phyloP scores from a whole-genome alignment of 1,284 basidiomycete species.

The Ganoderma lingzhi region DNA sequence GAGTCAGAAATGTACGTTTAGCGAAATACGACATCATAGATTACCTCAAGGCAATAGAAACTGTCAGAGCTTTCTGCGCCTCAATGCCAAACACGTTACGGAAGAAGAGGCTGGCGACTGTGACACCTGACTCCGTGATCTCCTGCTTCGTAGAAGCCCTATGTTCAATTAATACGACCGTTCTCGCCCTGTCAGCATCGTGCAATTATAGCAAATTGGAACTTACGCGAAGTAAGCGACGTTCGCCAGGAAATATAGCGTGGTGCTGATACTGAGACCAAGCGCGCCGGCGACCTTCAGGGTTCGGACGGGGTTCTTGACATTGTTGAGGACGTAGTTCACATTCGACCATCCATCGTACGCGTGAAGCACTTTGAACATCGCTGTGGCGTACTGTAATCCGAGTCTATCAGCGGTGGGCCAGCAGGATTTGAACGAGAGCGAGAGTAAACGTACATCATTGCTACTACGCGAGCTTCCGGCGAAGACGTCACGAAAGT shows the following conservation, averaged over 20 bases:
- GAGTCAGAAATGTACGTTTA: constrained; percentile 3
- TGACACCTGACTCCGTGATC: constrained; percentile 62
- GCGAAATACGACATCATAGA: background rate
- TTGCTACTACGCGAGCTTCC: constrained; percentile 72
- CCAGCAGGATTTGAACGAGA: background rate
- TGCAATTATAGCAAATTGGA: constrained; percentile 17
- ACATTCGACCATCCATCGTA: constrained; percentile 50
- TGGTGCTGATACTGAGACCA: constrained; percentile 62
- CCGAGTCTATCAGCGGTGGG: background rate
- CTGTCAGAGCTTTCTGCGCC: constrained; percentile 68
- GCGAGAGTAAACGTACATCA: constrained; percentile 49
- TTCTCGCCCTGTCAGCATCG: background rate
- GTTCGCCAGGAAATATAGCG: constrained; percentile 70
- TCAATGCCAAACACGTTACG: constrained; percentile 68
- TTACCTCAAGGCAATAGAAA: constrained; percentile 61
- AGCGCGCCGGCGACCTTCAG: constrained; percentile 74
- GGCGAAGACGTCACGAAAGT: constrained; percentile 53
- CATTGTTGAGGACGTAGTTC: constrained; percentile 61
- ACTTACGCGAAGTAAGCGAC: constrained; percentile 78
- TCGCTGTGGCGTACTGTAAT: constrained; percentile 62
- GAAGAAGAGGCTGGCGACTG: constrained; percentile 75
- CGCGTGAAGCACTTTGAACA: constrained; percentile 62
- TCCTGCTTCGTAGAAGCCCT: constrained; percentile 69
- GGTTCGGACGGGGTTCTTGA: constrained; percentile 70
- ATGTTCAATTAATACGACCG: background rate